Base-by-base conservation (phyloP, 2,329 filamentous ascomycete species). In the Colletotrichum navitas region DNA sequence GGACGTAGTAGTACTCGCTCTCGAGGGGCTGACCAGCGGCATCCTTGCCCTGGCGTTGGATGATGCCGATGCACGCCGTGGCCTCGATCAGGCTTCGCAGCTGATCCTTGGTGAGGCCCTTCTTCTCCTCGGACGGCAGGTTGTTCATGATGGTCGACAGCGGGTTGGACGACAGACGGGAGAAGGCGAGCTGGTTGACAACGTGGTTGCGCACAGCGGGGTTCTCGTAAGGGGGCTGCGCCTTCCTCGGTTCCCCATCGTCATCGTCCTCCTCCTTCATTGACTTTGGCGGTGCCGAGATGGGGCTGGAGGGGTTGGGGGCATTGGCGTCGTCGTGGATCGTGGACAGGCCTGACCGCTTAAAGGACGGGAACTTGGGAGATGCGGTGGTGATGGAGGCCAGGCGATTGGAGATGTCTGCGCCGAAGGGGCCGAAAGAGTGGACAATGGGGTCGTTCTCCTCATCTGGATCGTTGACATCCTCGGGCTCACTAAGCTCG, bases 1-100 rank as follows among this genome's bases (percentile, higher is more conserved):
- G 93, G 10, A 98, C 87, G 78, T 99, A 99, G 83, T 98, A 98
- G 81, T 97, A 98, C 81, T 99, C 95, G 85, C 93, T 97, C 85
- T 99, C 95, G 1, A 99, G 88, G 8, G 92, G 85, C 84, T 98
- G 96, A 75, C 96, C 96, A 0, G 96, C 95, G 6, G 96, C 96
- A 79, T 99, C 96, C 81, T 98, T 99, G 79, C 96, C 96, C 80
- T 95, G 92, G 49, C 96, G 92, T 63, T 88, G 87, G 76, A 99
- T 97, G 80, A 96, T 92, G 58, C 96, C 96, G 74, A 98, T 91
- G 79, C 94, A 97, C 11, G 88, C 81, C 7, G 93, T 93, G 32
- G 85, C 84, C 78, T 94, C 92, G 54, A 98, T 88, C 69, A 97
- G 87, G 56, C 83, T 85, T 72, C 91, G 91, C 63, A 98, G 87